These are phyloP conservation scores for Stephanodiscus triporus DNA, from an alignment of 108 stramenopile species.

Conservation along the genomic window DNA sequence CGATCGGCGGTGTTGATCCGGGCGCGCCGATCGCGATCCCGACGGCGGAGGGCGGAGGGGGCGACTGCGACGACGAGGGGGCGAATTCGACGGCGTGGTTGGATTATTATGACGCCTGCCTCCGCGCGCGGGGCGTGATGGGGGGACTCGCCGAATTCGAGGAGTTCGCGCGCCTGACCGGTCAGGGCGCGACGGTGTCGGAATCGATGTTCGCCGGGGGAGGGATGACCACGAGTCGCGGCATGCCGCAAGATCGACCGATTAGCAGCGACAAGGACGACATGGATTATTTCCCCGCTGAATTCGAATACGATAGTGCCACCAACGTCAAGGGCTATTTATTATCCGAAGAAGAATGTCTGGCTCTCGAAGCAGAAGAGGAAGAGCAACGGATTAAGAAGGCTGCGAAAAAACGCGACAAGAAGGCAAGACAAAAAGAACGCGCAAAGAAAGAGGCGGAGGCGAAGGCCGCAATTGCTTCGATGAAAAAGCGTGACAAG, in stretches of 20 bases:
- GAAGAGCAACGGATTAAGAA: constrained; percentile 56
- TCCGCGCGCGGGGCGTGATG: constrained; percentile 15
- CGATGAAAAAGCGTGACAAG: constrained; percentile 74
- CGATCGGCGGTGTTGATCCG: background rate
- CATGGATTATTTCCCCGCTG: constrained; percentile 16
- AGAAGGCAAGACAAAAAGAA: constrained; percentile 72
- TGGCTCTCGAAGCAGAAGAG: constrained; percentile 49
- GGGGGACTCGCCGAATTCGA: constrained; percentile 22
- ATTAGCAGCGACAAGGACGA: background rate
- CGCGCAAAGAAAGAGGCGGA: constrained; percentile 69
- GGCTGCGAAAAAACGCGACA: constrained; percentile 74
- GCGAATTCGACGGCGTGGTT: constrained; percentile 25
- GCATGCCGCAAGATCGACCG: constrained; percentile 24
- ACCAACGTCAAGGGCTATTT: constrained; percentile 1
- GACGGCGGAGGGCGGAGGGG: background rate
- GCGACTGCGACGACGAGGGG: background rate
- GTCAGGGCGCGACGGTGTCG: constrained; percentile 4
- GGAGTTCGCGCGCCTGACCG: constrained; percentile 11
- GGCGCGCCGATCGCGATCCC: constrained; percentile 1
- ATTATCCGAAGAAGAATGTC: constrained; percentile 15
- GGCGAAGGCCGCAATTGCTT: constrained; percentile 66
- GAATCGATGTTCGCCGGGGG: background rate
- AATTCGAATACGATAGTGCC: constrained; percentile 32
- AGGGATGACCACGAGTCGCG: background rate
- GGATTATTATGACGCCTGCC: constrained; percentile 36